A percentile compares a stretch with the other conserved stretches of the same genome.
phyloP scores from a whole-genome alignment of 2,329 filamentous ascomycete species.

The Dryadomyces quercus-mongolicae region DNA sequence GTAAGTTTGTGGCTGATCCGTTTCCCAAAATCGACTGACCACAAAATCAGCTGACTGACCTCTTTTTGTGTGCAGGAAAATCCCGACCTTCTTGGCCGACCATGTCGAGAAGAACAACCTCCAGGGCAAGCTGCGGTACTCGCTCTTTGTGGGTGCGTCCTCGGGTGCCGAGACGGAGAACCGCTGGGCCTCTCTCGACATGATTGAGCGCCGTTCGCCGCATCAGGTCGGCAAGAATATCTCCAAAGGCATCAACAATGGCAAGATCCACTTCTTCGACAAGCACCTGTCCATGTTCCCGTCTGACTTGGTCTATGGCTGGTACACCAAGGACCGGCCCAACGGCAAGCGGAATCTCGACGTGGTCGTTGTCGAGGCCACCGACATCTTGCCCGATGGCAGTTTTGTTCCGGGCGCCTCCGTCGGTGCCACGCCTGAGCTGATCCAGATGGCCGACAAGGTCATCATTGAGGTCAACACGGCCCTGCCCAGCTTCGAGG shows the following conservation, averaged over 20 bases:
- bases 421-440: slow-evolving; percentile 73
- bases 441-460: slow-evolving; percentile 87
- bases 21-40: too few relatives aligned
- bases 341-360: slow-evolving; percentile 64
- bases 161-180: slow-evolving; percentile 86
- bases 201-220: slow-evolving; percentile 76
- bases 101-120: slow-evolving; percentile 80
- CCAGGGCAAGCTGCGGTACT: slow-evolving; percentile 75
- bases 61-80: slow-evolving; percentile 56
- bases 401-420: slow-evolving; percentile 80
- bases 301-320: slow-evolving; percentile 73
- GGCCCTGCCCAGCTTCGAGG: slow-evolving; percentile 70
- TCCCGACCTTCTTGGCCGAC: slow-evolving; percentile 73
- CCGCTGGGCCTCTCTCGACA: slow-evolving; percentile 77
- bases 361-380: slow-evolving; percentile 75
- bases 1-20: slow-evolving; percentile 32
- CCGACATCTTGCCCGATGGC: slow-evolving; percentile 77
- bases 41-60: too few relatives aligned
- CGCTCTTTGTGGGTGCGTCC: slow-evolving; percentile 80
- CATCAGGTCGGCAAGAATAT: slow-evolving; percentile 89
- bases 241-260: slow-evolving; percentile 79
- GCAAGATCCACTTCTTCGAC: slow-evolving; percentile 83
- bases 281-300: slow-evolving; percentile 93
- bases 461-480: slow-evolving; percentile 92
- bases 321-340: slow-evolving; percentile 70